A percentile compares a stretch with the other conserved stretches of the same genome.
phyloP scores from a whole-genome alignment of 2,329 filamentous ascomycete genomes.

The Penicillium griseofulvum region DNA sequence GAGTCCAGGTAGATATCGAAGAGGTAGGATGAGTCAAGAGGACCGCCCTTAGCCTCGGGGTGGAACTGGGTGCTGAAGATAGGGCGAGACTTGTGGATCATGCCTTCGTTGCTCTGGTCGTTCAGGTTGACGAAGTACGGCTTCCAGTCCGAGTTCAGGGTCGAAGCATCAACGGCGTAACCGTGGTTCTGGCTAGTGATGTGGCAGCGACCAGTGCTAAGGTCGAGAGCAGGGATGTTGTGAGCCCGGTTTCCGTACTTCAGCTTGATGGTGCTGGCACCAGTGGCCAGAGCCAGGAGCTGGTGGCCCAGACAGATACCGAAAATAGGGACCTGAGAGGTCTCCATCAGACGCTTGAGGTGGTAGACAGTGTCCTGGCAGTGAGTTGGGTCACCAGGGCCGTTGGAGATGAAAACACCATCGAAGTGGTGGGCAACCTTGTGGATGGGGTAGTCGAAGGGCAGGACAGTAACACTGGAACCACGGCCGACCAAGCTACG shows the following conservation, averaged over 20 bases:
- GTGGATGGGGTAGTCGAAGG: constrained; percentile 95
- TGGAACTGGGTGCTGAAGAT: constrained; percentile 99
- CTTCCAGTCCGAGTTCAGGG: constrained; percentile 82
- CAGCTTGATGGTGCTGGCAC: constrained; percentile 89
- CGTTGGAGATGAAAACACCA: constrained; percentile 98
- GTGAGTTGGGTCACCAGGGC: constrained; percentile 95
- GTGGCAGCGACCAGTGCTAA: constrained; percentile 95
- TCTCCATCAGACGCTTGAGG: constrained; percentile 84
- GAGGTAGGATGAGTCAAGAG: constrained; percentile 90
- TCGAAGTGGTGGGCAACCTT: constrained; percentile 98
- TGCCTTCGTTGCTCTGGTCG: constrained; percentile 91
- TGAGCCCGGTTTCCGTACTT: constrained; percentile 99
- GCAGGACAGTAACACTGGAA: constrained; percentile 89
- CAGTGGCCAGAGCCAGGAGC: constrained; percentile 83
- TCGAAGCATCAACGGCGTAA: constrained; percentile 85
- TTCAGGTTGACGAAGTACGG: constrained; percentile 99
- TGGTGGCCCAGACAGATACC: constrained; percentile 98
- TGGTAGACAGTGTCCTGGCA: constrained; percentile 94
- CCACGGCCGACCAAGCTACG: constrained; percentile 89
- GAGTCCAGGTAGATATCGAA: constrained; percentile 96
- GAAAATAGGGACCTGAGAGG: constrained; percentile 88
- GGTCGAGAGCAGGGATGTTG: constrained; percentile 93
- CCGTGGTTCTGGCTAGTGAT: constrained; percentile 99
- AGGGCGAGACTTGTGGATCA: constrained; percentile 92
- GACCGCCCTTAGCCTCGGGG: constrained; percentile 95